phyloP scores from a whole-genome alignment of 768 basidiomycete species.

The Tulasnella sp. region DNA sequence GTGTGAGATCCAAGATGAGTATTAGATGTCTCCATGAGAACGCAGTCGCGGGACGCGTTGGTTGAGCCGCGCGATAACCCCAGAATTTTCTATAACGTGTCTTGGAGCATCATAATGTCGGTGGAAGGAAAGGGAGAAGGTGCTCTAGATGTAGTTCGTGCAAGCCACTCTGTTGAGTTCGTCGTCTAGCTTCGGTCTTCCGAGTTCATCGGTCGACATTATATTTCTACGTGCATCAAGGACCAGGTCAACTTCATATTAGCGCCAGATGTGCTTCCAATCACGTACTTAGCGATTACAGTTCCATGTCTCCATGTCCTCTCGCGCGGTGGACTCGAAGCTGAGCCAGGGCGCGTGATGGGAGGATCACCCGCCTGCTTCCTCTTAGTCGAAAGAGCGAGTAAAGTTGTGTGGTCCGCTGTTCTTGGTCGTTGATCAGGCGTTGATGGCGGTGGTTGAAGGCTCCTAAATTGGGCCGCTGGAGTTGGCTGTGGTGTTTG shows the following conservation, averaged over 20 bases:
- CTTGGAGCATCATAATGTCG: not conserved
- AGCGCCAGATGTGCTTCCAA: not conserved
- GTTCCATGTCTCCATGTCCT: not conserved
- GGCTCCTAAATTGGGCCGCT: not conserved
- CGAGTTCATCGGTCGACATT: not conserved
- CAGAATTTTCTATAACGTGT: not conserved
- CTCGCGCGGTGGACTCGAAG: not conserved
- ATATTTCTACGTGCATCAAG: not conserved
- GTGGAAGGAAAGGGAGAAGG: not conserved
- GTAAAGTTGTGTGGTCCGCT: not conserved
- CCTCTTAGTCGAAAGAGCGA: not conserved
- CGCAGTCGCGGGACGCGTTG: not conserved
- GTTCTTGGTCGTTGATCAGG: not conserved
- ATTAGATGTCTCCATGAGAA: not conserved
- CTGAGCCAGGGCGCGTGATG: not conserved
- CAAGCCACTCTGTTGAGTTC: not conserved
- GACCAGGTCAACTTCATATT: not conserved
- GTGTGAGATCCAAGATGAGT: not conserved
- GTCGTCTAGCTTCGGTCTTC: not conserved
- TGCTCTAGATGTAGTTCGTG: not conserved
- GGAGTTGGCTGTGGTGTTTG: not conserved
- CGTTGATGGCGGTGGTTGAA: not conserved
- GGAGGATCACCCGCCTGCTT: not conserved
- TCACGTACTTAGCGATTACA: not conserved
- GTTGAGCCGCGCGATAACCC: not conserved